Evolutionary conservation across 352 stramenopile species (phyloP), one percentile per base, ranked within the genome.

Genomic region (Phytopythium vexans): DNA sequence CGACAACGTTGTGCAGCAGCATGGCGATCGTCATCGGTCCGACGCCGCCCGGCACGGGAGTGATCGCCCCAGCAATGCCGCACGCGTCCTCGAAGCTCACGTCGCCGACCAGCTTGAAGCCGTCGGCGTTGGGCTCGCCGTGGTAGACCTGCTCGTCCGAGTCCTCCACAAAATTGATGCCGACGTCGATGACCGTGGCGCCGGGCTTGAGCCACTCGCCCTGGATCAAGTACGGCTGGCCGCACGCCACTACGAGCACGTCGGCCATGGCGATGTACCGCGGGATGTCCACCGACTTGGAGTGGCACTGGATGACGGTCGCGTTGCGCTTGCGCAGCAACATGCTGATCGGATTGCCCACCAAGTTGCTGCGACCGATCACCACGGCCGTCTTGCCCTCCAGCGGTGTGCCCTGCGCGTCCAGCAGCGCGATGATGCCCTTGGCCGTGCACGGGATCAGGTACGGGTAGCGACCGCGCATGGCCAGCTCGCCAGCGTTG

Each of bases 1-100:
- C 72, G 16, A 92, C 74, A 33, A 92, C 82, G 68, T 97, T 97
- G 42, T 94, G 81, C 39, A 97, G 86, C 52, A 97, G 65, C 90
- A 97, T 98, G 8, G 94, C 88, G 58, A 98, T 98, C 8, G 94
- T 99, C 97, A 99, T 99, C 12, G 98, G 98, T 2, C 98, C 98
- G 40, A 99, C 97, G 53, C 97, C 97, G 34, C 87, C 86, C 10
- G 96, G 96, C n/a, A 99, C 97, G 2, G 97, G 97, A 9, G 97
- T 99, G 58, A 99, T 92, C 43, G 83, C 84, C 3, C 82, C 87
- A 0, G 89, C 95, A 32, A 98, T 83, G 21, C 75, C 61, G 43
- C 66, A 74, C 4, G 78, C 96, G 42, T 87, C 85, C 6, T 70
- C 69, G 56, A 94, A 99, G 62, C 97, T 68, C 6, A 99, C 97